Base-by-base conservation (phyloP, 2,329 filamentous ascomycete species). In the Cryphonectria japonica region DNA sequence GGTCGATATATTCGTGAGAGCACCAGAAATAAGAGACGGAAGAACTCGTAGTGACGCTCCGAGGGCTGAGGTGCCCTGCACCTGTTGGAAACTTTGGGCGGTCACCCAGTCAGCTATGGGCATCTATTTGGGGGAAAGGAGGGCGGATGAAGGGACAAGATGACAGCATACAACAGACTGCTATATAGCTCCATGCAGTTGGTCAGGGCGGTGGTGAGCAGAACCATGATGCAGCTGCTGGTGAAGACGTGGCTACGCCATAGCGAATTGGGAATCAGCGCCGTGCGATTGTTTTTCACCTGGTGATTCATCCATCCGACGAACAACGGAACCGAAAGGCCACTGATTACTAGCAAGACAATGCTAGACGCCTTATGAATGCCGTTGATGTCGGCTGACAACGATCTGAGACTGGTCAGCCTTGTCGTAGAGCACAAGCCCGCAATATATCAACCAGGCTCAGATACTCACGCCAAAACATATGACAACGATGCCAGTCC, bases 241-340 rank as follows among this genome's bases (percentile, higher is more conserved):
- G 86, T 84, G 74, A 91, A 91, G 2, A 85, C 78, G 0, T 78
- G 76, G 61, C 88, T 89, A n/a, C 79, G 82, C 89, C 89, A 91
- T 0, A 91, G 78, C 0, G 83, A 85, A 76, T 91, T 91, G 0
- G 89, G 89, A 32, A 91, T 90, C 9, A 91, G 77, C 0, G 88
- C 87, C 16, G 87, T 85, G 2, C 80, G 81, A 13, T 81, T 80
- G 0, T 77, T 75, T 14, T 78, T 79, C 64, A 85, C 84, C 65
- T 85, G 86, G 3, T 80, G 79, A 14, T 82, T 81, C 64, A 88
- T 83, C 88, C 88, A 91, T 13, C 80, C 76, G 60, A 86, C 78
- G 75, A 91, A 91, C 0, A 78, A 75, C 0, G 84, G 84, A 2
- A 89, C 77, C 2, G 83, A 74, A 2, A 80, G 73, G 2, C 83